phyloP scores from a whole-genome alignment of 306 rosid genomes.

The Calophaca sinica region DNA sequence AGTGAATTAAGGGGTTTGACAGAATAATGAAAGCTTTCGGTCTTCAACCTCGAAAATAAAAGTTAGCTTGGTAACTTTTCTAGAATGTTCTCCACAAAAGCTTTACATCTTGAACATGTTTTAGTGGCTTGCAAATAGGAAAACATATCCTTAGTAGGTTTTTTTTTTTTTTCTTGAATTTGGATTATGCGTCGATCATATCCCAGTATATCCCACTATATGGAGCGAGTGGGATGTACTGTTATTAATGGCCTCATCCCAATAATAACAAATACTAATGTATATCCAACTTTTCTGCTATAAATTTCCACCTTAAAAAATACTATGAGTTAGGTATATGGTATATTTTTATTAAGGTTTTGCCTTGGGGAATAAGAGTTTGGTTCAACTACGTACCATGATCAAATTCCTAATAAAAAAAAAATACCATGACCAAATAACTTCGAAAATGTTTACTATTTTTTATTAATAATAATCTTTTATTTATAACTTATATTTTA shows the following conservation, averaged over 20 bases:
- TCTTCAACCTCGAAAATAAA: no score
- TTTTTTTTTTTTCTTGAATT: neutral
- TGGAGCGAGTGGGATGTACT: conserved; percentile 30
- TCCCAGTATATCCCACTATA: conserved; percentile 30
- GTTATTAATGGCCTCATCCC: conserved; percentile 43
- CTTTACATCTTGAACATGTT: conserved; percentile 9
- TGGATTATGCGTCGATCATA: conserved; percentile 30
- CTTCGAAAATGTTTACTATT: neutral
- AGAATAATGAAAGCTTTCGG: no score
- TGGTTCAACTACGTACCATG: neutral
- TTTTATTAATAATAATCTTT: no score
- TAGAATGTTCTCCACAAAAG: conserved; percentile 29
- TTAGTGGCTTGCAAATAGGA: conserved; percentile 34
- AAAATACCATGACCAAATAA: neutral
- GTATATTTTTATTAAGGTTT: no score
- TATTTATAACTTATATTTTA: no score
- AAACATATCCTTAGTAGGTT: conserved; percentile 14
- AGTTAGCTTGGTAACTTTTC: conserved; percentile 19
- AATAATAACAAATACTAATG: conserved; percentile 13
- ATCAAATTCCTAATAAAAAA: no score
- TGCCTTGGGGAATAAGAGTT: no score
- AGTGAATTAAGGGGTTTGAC: no score
- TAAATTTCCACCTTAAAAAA: conserved; percentile 30
- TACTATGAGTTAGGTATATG: no score
- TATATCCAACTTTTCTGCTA: conserved; percentile 37